Percentiles rank a stretch among this genome's conserved stretches.
Conservation (phyloP, 768 basidiomycete genomes). For the Vararia minispora region DNA sequence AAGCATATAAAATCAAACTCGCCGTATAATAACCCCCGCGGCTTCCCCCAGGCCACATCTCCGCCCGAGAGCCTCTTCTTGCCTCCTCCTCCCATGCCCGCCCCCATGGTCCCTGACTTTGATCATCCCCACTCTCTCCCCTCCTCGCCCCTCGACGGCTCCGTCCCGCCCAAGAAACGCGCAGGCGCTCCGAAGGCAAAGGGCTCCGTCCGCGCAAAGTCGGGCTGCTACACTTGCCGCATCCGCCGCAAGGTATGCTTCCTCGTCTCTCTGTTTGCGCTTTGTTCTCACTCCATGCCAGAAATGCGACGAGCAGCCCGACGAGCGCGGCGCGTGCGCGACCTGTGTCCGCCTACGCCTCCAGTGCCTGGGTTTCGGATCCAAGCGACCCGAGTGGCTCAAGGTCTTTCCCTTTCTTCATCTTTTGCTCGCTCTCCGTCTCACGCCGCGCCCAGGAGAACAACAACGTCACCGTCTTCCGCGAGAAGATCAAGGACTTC, state of each 20-base stretch:
- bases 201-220: constrained; percentile 77
- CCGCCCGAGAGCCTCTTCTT: constrained; percentile 15
- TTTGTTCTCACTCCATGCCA: constrained; percentile 21
- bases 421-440: constrained; percentile 3
- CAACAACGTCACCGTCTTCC: constrained; percentile 52
- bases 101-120: constrained; percentile 23
- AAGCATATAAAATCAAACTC: no score
- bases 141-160: constrained; percentile 17
- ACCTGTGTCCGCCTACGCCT: constrained; percentile 72
- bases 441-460: constrained; percentile 38
- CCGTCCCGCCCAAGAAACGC: constrained; percentile 26
- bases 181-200: constrained; percentile 59
- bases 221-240: constrained; percentile 82
- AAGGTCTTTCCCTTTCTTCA: constrained; percentile 35
- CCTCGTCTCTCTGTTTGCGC: constrained; percentile 12
- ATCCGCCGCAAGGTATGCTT: constrained; percentile 67
- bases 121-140: constrained; percentile 22
- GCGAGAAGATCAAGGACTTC: constrained; percentile 72
- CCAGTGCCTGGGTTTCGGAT: constrained; percentile 80
- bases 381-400: constrained; percentile 79
- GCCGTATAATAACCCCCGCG: background rate
- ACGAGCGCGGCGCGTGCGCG: constrained; percentile 49
- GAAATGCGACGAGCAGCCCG: constrained; percentile 79
- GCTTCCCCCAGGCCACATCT: constrained; percentile 4
- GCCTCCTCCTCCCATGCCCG: constrained; percentile 15